phyloP scores from a whole-genome alignment of 2,329 filamentous ascomycete genomes.

The Gnomoniopsis smithogilvyi region DNA sequence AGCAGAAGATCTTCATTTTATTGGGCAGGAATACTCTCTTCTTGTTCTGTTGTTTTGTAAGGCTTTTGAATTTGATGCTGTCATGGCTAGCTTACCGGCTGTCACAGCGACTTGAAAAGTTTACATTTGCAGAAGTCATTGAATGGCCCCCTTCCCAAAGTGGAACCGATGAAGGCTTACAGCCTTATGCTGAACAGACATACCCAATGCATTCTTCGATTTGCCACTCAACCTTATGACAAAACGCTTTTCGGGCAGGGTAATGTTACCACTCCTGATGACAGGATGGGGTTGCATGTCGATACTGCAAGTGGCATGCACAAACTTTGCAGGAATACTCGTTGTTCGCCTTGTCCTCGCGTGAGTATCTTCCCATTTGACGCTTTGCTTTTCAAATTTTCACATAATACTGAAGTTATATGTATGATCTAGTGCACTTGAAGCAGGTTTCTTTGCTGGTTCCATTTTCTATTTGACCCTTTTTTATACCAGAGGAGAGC shows the following conservation, averaged over 20 bases:
- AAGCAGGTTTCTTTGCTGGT: slow-evolving; percentile 53
- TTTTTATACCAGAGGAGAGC: slow-evolving; percentile 40
- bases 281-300: slow-evolving; percentile 46
- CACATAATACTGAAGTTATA: neutral
- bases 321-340: slow-evolving; percentile 45
- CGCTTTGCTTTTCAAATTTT: neutral
- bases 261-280: slow-evolving; percentile 36
- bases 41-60: slow-evolving; percentile 42
- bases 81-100: no score
- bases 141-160: neutral
- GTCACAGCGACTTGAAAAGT: neutral
- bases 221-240: slow-evolving; percentile 46
- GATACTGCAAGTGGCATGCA: slow-evolving; percentile 44
- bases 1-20: slow-evolving; percentile 35
- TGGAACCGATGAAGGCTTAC: neutral
- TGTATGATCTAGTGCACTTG: slow-evolving; percentile 25
- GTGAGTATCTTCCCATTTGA: slow-evolving; percentile 18
- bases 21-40: slow-evolving; percentile 39
- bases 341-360: slow-evolving; percentile 47
- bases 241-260: slow-evolving; percentile 37
- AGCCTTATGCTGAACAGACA: slow-evolving; percentile 23
- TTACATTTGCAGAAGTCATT: no score
- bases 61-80: neutral
- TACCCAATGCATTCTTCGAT: slow-evolving; percentile 47
- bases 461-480: slow-evolving; percentile 52